Conservation (phyloP, 2,329 filamentous ascomycete genomes). For the Paecilomyces niveus region DNA sequence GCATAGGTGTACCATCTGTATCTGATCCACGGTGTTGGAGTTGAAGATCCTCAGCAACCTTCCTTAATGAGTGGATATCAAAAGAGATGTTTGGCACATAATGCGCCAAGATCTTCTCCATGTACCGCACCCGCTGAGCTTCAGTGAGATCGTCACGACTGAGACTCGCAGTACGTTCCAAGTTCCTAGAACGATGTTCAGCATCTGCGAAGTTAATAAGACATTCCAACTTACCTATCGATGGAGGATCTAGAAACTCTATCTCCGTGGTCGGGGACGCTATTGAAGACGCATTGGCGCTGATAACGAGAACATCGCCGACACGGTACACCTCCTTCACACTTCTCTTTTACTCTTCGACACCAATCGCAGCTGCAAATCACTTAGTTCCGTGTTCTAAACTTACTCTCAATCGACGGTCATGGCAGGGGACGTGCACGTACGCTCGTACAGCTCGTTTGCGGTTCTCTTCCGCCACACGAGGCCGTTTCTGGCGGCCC, state of each 20-base stretch:
- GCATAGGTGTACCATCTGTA: constrained; percentile 22
- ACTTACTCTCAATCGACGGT: not conserved
- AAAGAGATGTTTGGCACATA: constrained; percentile 40
- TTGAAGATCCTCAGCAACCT: constrained; percentile 38
- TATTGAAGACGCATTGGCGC: constrained; percentile 44
- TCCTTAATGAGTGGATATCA: constrained; percentile 36
- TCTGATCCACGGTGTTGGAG: constrained; percentile 26
- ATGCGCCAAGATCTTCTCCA: constrained; percentile 45
- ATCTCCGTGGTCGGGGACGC: constrained; percentile 28
- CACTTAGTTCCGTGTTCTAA: not conserved
- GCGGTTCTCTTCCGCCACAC: constrained; percentile 34
- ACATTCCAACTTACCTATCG: constrained; percentile 21
- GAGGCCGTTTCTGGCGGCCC: constrained; percentile 30
- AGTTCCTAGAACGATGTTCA: constrained; percentile 12
- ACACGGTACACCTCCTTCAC: constrained; percentile 50
- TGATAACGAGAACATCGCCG: constrained; percentile 46
- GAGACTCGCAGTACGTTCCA: constrained; percentile 22
- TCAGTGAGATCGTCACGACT: constrained; percentile 29
- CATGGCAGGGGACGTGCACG: constrained; percentile 7
- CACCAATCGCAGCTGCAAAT: constrained; percentile 45
- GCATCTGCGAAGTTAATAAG: not conserved
- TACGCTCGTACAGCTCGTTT: constrained; percentile 36
- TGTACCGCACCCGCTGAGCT: constrained; percentile 29
- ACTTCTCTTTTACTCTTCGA: constrained; percentile 51
- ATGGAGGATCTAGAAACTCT: constrained; percentile 23